phyloP scores from a whole-genome alignment of 2,329 filamentous ascomycete genomes.

The Didymosphaeria variabile region DNA sequence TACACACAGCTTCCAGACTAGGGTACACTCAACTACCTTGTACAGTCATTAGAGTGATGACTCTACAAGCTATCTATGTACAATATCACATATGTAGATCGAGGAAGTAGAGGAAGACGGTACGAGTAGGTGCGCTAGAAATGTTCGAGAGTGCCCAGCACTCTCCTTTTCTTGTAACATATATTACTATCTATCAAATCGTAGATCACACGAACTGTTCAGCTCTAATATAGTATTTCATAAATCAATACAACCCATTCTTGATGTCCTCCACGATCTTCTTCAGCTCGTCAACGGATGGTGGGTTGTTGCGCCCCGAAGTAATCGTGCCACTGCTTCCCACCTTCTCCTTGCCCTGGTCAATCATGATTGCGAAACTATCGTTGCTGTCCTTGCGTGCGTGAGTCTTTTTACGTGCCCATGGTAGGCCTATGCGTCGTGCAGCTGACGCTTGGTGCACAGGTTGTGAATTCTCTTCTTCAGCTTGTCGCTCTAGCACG shows the following conservation, averaged over 20 bases:
- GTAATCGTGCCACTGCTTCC: conserved; percentile 19
- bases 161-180: background rate
- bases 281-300: conserved; percentile 33
- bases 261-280: conserved; percentile 34
- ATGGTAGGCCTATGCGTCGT: conserved; percentile 16
- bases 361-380: conserved; percentile 29
- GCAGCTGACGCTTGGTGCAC: conserved; percentile 4
- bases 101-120: background rate
- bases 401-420: conserved; percentile 15
- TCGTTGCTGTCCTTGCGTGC: conserved; percentile 23
- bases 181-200: background rate
- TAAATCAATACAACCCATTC: conserved; percentile 26
- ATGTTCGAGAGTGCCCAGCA: background rate
- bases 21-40: background rate
- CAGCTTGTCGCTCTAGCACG: conserved; percentile 17
- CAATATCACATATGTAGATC: background rate
- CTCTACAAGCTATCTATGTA: background rate
- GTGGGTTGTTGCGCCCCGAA: conserved; percentile 21
- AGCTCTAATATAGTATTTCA: too few relatives aligned
- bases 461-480: background rate
- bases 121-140: too few relatives aligned
- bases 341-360: conserved; percentile 23
- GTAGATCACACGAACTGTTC: background rate
- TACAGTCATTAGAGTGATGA: background rate
- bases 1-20: too few relatives aligned